These are phyloP conservation scores for Geranium incanum DNA, from an alignment of 441 rosid species.

Conservation along the genomic window DNA sequence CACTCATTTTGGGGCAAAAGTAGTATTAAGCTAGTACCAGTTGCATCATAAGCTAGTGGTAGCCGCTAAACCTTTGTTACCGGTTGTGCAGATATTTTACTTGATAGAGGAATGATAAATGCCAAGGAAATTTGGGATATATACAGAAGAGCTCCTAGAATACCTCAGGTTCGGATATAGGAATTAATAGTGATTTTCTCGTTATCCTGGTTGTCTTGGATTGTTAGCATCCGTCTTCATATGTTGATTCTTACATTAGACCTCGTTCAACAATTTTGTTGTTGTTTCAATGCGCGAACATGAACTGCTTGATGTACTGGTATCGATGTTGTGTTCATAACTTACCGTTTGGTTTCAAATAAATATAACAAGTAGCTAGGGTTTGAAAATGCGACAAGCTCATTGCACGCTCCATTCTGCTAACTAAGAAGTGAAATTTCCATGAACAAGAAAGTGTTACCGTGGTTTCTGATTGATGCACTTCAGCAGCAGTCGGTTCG, in stretches of 20 bases:
- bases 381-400: neutral
- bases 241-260: neutral
- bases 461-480: neutral
- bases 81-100: slow-evolving; percentile 60
- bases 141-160: slow-evolving; percentile 58
- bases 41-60: neutral
- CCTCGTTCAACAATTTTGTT: neutral
- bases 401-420: no score
- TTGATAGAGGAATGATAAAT: slow-evolving; percentile 68
- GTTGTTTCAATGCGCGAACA: neutral
- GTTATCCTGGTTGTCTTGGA: neutral
- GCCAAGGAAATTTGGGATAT: slow-evolving; percentile 81
- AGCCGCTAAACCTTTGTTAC: slow-evolving; percentile 5
- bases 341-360: neutral
- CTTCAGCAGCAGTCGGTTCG: neutral
- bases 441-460: neutral
- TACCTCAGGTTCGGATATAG: slow-evolving; percentile 54
- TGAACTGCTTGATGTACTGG: neutral
- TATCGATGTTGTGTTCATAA: neutral
- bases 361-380: neutral
- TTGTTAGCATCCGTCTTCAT: neutral
- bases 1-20: no score
- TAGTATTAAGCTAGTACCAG: neutral
- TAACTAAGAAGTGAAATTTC: neutral
- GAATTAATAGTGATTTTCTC: slow-evolving; percentile 9